phyloP scores from a whole-genome alignment of 139 green algal species.

The Picochlorum sp. region DNA sequence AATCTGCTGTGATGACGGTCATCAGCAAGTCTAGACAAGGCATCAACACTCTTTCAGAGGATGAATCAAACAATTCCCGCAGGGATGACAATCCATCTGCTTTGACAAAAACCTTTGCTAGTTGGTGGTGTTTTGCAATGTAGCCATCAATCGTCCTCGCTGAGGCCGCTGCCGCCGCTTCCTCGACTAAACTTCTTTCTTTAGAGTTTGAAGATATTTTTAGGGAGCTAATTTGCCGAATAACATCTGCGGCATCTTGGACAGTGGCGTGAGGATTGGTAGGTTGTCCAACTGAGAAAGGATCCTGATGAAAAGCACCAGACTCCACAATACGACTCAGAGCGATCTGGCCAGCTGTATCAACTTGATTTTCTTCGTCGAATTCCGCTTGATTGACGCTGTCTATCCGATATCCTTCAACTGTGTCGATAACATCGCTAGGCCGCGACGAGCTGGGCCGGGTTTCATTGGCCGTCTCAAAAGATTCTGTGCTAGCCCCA shows the following conservation, averaged over 20 bases:
- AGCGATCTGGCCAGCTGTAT: too few species aligned
- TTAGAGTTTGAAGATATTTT: constrained; percentile 17
- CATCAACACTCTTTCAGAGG: constrained; percentile 26
- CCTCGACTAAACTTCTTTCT: constrained; percentile 22
- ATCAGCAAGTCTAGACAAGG: constrained; percentile 49
- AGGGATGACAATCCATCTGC: constrained; percentile 54
- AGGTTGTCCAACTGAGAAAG: too few species aligned
- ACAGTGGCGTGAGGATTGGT: neutral
- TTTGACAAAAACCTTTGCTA: constrained; percentile 42
- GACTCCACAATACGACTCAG: too few species aligned
- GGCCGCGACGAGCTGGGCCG: too few species aligned
- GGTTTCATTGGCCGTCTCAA: neutral
- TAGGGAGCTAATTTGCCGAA: constrained; percentile 51
- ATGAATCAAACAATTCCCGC: constrained; percentile 62
- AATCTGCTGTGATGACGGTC: constrained; percentile 35
- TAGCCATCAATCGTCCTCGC: constrained; percentile 21
- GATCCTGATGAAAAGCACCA: too few species aligned
- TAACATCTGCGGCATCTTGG: constrained; percentile 28
- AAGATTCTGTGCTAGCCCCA: neutral
- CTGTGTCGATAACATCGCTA: too few species aligned
- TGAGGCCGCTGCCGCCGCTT: constrained; percentile 21
- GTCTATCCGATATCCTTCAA: too few species aligned
- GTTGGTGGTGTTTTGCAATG: constrained; percentile 21
- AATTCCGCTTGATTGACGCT: too few species aligned
- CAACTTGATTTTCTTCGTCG: too few species aligned